Evolutionary conservation across 73 alveolate genomes (phyloP).

Genomic region (Symbiodinium pilosum): DNA sequence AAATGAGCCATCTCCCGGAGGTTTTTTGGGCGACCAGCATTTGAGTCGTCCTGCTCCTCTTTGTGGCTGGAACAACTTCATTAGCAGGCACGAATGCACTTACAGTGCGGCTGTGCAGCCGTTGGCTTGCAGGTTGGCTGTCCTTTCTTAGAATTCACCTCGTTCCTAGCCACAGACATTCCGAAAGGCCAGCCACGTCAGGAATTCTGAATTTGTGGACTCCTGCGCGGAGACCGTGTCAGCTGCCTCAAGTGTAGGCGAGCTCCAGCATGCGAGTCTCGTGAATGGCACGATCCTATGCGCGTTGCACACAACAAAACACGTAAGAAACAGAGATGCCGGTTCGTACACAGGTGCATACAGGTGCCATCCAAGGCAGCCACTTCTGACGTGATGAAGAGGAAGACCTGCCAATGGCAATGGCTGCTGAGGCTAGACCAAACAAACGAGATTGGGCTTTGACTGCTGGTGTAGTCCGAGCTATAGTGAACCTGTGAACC

Average conservation of each 20-base stretch:
- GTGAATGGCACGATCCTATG: slow-evolving; percentile 60
- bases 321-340: no score
- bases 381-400: slow-evolving; percentile 76
- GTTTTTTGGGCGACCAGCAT: no score
- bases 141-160: not conserved
- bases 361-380: not conserved
- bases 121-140: not conserved
- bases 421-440: no score
- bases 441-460: no score
- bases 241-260: slow-evolving; percentile 58
- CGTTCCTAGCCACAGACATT: no score
- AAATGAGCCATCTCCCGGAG: no score
- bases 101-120: not conserved
- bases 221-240: not conserved
- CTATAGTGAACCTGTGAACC: no score
- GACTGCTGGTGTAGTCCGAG: no score
- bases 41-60: not conserved
- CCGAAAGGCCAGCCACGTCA: not conserved
- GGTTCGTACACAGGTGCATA: no score
- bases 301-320: no score
- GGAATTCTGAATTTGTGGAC: slow-evolving; percentile 2
- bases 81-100: not conserved
- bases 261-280: slow-evolving; percentile 88
- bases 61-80: slow-evolving; percentile 3
- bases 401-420: slow-evolving; percentile 50